Evolutionary conservation across 371 early-diverging fungal species (phyloP).

Genomic region (Haplosporangium sp.): DNA sequence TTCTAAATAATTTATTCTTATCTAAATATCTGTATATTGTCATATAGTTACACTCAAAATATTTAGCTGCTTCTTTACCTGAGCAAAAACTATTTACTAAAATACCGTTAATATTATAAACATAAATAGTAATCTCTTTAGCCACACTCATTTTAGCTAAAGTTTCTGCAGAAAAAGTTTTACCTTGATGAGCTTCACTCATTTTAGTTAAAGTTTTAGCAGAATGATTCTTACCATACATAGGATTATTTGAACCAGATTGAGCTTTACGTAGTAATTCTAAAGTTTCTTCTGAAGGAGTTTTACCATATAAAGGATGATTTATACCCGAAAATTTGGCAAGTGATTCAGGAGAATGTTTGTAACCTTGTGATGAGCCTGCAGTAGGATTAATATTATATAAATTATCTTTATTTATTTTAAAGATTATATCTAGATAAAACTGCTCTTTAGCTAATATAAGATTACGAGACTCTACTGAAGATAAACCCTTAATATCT

Average conservation of each 20-base stretch:
- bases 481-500: constrained; percentile 4
- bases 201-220: background rate
- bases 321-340: constrained; percentile 8
- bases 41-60: no score
- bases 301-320: constrained; percentile 5
- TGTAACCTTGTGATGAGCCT: background rate
- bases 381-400: background rate
- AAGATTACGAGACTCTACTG: constrained; percentile 4
- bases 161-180: background rate
- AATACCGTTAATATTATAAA: background rate
- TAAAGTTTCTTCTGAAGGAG: constrained; percentile 2
- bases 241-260: background rate
- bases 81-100: background rate
- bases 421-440: constrained; percentile 17
- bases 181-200: background rate
- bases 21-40: no score
- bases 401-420: constrained; percentile 18
- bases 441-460: background rate
- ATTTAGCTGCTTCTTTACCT: background rate
- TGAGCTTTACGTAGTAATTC: constrained; percentile 20
- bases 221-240: background rate
- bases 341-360: constrained; percentile 2
- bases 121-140: constrained; percentile 9
- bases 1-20: no score
- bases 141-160: constrained; percentile 15